Percentiles rank a stretch among this genome's conserved stretches.
Evolutionary conservation across 2,329 filamentous ascomycete genomes (phyloP).

Genomic region (Monosporascus sp.): DNA sequence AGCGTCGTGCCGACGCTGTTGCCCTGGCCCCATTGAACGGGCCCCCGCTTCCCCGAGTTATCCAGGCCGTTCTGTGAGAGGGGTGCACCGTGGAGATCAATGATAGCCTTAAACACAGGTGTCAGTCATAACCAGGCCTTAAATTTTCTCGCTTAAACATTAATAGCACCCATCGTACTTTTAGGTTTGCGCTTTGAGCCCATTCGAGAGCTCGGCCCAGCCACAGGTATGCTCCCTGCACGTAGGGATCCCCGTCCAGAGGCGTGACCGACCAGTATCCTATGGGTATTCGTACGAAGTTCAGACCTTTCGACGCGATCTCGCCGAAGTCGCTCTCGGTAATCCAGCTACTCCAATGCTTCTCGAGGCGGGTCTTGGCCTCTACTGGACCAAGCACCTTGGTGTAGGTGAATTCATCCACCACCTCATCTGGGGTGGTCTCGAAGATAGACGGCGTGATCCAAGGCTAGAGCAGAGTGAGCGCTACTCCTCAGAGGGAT

Average conservation of each 20-base stretch:
- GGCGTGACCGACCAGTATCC: conserved; percentile 56
- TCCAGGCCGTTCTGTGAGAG: conserved; percentile 58
- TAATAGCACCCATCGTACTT: background rate
- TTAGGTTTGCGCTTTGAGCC: conserved; percentile 36
- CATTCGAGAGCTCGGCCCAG: conserved; percentile 52
- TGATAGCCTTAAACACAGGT: conserved; percentile 44
- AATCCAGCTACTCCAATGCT: conserved; percentile 47
- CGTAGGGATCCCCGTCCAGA: conserved; percentile 42
- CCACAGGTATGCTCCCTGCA: conserved; percentile 33
- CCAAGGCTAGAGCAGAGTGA: conserved; percentile 58
- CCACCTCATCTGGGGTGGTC: conserved; percentile 30
- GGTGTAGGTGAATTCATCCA: conserved; percentile 48
- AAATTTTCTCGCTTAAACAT: background rate
- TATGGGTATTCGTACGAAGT: conserved; percentile 53
- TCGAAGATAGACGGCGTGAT: conserved; percentile 70
- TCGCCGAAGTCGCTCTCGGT: conserved; percentile 48
- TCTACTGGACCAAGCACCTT: conserved; percentile 39
- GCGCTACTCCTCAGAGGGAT: background rate
- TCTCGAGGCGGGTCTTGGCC: conserved; percentile 36
- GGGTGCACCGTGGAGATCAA: conserved; percentile 54
- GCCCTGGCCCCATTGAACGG: conserved; percentile 25
- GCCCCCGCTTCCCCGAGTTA: conserved; percentile 49
- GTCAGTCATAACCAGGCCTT: background rate
- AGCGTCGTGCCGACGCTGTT: conserved; percentile 32
- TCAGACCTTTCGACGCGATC: conserved; percentile 52